These are phyloP conservation scores for Scleromitrula shiraiana DNA, from an alignment of 2,329 filamentous ascomycete species.

Conservation along the genomic window DNA sequence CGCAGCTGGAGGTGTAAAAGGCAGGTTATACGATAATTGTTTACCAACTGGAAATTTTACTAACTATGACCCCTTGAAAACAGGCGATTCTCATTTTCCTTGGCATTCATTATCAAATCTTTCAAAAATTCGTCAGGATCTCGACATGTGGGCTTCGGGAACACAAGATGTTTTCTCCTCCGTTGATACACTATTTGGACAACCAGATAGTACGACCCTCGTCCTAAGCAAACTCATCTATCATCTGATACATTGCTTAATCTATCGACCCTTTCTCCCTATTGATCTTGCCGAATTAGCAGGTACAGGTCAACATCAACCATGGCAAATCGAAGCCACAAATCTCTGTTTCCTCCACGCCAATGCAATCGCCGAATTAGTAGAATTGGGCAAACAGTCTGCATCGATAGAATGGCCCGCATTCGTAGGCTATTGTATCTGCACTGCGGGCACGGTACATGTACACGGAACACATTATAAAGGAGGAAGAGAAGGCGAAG, in stretches of 20 bases:
- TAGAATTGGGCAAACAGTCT: slow-evolving; percentile 63
- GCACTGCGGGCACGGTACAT: slow-evolving; percentile 80
- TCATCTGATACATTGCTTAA: slow-evolving; percentile 77
- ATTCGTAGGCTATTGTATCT: slow-evolving; percentile 80
- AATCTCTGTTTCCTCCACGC: slow-evolving; percentile 82
- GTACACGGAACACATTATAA: slow-evolving; percentile 78
- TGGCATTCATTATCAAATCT: slow-evolving; percentile 83
- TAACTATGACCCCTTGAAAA: background rate
- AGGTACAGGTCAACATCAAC: slow-evolving; percentile 75
- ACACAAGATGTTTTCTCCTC: slow-evolving; percentile 74
- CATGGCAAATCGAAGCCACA: slow-evolving; percentile 87
- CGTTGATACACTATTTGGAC: slow-evolving; percentile 66
- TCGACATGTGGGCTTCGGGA: slow-evolving; percentile 78
- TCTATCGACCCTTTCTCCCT: slow-evolving; percentile 80
- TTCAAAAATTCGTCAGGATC: slow-evolving; percentile 76
- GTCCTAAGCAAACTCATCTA: slow-evolving; percentile 82
- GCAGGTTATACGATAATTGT: slow-evolving; percentile 1
- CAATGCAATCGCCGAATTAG: slow-evolving; percentile 77
- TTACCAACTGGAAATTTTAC: background rate
- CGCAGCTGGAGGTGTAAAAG: slow-evolving; percentile 73
- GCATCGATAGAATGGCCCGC: slow-evolving; percentile 75
- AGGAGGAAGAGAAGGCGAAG: slow-evolving; percentile 29
- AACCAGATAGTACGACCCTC: slow-evolving; percentile 68
- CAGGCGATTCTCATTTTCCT: slow-evolving; percentile 77
- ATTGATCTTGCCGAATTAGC: slow-evolving; percentile 76